Percentiles rank a stretch among this genome's conserved stretches.
phyloP scores from a whole-genome alignment of 495 filamentous ascomycete species.

The Penicillium paradoxum region DNA sequence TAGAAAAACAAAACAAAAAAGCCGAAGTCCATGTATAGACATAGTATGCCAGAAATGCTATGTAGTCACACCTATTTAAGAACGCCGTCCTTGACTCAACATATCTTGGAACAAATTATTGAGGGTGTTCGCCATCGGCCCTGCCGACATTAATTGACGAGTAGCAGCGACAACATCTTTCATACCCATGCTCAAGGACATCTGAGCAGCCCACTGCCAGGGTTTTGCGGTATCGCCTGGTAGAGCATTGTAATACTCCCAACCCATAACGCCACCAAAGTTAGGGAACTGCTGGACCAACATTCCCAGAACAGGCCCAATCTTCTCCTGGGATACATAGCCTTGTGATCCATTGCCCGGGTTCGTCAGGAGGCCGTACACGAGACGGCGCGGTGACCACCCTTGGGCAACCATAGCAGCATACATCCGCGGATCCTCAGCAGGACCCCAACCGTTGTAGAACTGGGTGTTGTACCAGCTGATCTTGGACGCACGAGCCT shows the following conservation, averaged over 20 bases:
- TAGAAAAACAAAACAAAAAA: too few relatives aligned
- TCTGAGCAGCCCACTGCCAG: slow-evolving; percentile 66
- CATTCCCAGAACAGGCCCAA: slow-evolving; percentile 39
- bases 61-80: neutral
- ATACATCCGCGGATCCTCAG: slow-evolving; percentile 55
- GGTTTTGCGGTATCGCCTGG: slow-evolving; percentile 54
- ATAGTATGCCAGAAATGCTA: neutral
- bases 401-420: slow-evolving; percentile 58
- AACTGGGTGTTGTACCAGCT: slow-evolving; percentile 83
- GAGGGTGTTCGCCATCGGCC: slow-evolving; percentile 26
- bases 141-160: slow-evolving; percentile 23
- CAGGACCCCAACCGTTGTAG: slow-evolving; percentile 73
- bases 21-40: too few relatives aligned
- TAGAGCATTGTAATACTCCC: slow-evolving; percentile 76
- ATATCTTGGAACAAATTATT: slow-evolving; percentile 31
- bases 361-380: slow-evolving; percentile 69
- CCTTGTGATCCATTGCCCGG: slow-evolving; percentile 59
- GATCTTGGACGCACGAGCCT: slow-evolving; percentile 58
- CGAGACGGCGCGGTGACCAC: slow-evolving; percentile 61
- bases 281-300: slow-evolving; percentile 50
- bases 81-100: slow-evolving; percentile 24
- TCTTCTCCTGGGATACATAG: slow-evolving; percentile 47
- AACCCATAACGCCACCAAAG: slow-evolving; percentile 81
- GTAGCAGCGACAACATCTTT: slow-evolving; percentile 33
- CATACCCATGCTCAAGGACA: slow-evolving; percentile 51